phyloP scores from a whole-genome alignment of 495 filamentous ascomycete genomes.

The Aspergillus steynii region DNA sequence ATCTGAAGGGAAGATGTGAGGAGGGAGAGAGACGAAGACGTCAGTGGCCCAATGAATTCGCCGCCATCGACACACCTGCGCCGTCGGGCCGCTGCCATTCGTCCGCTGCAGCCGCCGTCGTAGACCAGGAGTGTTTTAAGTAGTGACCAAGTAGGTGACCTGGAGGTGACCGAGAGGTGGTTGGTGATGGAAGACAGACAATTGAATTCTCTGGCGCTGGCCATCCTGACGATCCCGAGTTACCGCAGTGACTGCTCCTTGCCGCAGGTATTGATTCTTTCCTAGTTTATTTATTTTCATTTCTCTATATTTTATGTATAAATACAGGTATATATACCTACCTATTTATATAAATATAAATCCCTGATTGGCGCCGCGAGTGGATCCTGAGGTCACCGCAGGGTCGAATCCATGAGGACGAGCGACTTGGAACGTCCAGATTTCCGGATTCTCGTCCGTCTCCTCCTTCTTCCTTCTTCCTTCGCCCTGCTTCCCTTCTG shows the following conservation, averaged over 20 bases:
- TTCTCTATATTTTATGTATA: too few species aligned
- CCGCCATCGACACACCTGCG: constrained; percentile 49
- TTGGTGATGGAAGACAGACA: too few species aligned
- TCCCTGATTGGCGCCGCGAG: too few species aligned
- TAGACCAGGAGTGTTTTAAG: background rate
- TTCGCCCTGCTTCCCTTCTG: constrained; percentile 8
- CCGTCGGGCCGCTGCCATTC: constrained; percentile 48
- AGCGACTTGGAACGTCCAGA: background rate
- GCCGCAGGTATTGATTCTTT: too few species aligned
- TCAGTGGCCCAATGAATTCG: constrained; percentile 18
- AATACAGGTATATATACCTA: too few species aligned
- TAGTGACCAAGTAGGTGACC: background rate
- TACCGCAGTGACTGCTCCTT: too few species aligned
- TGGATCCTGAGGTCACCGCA: background rate
- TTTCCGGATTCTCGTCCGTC: background rate
- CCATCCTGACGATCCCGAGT: too few species aligned
- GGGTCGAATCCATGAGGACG: too few species aligned
- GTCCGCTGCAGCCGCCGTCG: constrained; percentile 19
- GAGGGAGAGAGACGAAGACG: background rate
- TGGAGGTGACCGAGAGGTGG: background rate
- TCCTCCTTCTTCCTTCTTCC: constrained; percentile 5
- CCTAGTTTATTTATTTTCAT: too few species aligned
- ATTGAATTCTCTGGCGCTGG: too few species aligned
- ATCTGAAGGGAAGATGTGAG: too few species aligned
- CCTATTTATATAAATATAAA: too few species aligned